Evolutionary conservation across 2,329 filamentous ascomycete genomes (phyloP), one percentile per base, ranked within the genome.

Genomic region (Massarina eburnea): DNA sequence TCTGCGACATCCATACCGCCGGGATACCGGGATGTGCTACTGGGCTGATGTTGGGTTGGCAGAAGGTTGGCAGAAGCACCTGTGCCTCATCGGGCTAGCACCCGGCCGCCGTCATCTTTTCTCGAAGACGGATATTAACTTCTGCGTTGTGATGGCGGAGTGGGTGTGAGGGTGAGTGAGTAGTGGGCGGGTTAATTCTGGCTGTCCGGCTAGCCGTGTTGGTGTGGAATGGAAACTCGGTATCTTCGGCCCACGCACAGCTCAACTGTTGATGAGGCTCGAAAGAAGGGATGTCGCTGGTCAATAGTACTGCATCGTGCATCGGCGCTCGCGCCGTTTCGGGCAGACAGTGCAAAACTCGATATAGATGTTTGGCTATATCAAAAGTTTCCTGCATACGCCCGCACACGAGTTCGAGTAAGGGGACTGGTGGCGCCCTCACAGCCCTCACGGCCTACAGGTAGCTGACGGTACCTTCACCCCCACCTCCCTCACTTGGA

Each of bases 291-390:
- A 43, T 47, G 57, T 53, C 45, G 52, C 51, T 48, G 55, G 59
- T 49, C 55, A 54, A 52, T 56, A 30, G 27, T 52, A 52, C 48
- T 45, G 54, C 57, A 58, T 49, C 48, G 44, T 62, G 65, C 64
- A 56, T 66, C 66, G 66, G 66, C 35, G 47, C 48, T 59, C 50
- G 51, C 51, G 35, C 64, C 61, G 45, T 33, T 62, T 67, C 45
- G 48, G 59, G 65, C 19, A 3, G 14, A 19, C 14, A 50, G 46
- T 45, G 46, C 42, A 49, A 54, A 48, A 48, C 42, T 51, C 51
- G 49, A 46, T 59, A 58, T 59, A 57, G 46, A 52, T 40, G 39
- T 51, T 55, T 60, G 57, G 46, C 59, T 62, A 67, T 62, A 62
- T 56, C 51, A 57, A 55, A 49, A 32, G 18, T 36, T 27, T 43